Evolutionary conservation across 768 basidiomycete species (phyloP).

Genomic region (Fomitopsis pulvina): DNA sequence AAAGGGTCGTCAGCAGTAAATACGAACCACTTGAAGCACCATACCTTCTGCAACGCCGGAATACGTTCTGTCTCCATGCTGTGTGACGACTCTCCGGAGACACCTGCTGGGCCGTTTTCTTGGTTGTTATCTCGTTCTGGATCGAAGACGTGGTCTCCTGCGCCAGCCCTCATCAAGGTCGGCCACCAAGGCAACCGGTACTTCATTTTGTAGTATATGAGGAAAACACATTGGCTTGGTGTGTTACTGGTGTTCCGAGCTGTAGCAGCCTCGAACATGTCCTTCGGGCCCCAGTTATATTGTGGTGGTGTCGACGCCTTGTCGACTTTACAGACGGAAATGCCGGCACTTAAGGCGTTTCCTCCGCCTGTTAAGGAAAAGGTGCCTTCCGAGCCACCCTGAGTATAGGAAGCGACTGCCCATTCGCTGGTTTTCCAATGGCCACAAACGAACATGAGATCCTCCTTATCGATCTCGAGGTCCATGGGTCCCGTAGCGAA

Average conservation of each 20-base stretch:
- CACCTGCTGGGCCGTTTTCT: neutral
- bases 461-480: slow-evolving; percentile 1
- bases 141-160: slow-evolving; percentile 3
- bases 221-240: slow-evolving; percentile 10
- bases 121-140: neutral
- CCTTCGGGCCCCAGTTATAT: slow-evolving; percentile 1
- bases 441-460: slow-evolving; percentile 10
- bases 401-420: slow-evolving; percentile 5
- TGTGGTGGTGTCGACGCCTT: neutral
- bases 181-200: neutral
- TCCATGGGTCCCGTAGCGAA: slow-evolving; percentile 7
- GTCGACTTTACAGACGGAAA: neutral
- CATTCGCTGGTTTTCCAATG: slow-evolving; percentile 12
- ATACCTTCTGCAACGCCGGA: neutral
- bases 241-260: neutral
- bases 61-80: neutral
- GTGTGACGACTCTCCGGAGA: neutral
- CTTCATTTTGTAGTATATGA: slow-evolving; percentile 12
- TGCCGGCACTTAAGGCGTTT: neutral
- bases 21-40: neutral
- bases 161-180: neutral
- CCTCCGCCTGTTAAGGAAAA: slow-evolving; percentile 3
- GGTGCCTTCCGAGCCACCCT: neutral
- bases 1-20: neutral
- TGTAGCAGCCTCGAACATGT: neutral